These are phyloP conservation scores for Suhomyces chickasaworum DNA, from an alignment of 1,139 yeast species.

Conservation along the genomic window DNA sequence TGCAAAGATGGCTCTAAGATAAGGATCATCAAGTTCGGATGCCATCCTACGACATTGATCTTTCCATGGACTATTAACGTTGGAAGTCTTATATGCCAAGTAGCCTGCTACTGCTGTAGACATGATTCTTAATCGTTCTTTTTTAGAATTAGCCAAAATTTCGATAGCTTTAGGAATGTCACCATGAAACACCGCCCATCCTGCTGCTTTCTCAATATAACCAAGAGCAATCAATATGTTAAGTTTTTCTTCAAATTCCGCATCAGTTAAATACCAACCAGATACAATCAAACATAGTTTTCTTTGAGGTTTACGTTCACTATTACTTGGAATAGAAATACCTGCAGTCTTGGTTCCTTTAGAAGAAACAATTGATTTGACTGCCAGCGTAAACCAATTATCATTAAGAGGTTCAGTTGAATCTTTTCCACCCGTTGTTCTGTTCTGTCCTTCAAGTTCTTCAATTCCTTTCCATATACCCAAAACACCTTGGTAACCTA, in stretches of 20 bases:
- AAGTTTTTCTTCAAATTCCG: conserved; percentile 74
- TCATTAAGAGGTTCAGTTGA: conserved; percentile 38
- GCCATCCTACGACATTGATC: conserved; percentile 90
- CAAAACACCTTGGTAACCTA: conserved; percentile 84
- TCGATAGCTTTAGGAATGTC: conserved; percentile 80
- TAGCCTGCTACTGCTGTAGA: conserved; percentile 96
- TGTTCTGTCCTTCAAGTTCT: conserved; percentile 58
- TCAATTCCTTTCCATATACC: conserved; percentile 88
- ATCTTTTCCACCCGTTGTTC: conserved; percentile 30
- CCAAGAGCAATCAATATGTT: conserved; percentile 58
- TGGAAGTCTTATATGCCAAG: conserved; percentile 66
- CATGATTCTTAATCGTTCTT: conserved; percentile 70
- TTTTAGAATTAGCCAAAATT: conserved; percentile 60
- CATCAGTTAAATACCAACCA: conserved; percentile 86
- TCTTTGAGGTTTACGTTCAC: conserved; percentile 63
- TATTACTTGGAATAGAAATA: conserved; percentile 48
- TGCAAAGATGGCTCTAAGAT: conserved; percentile 88
- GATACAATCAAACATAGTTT: conserved; percentile 80
- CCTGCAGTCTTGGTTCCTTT: conserved; percentile 50
- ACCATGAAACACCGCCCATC: conserved; percentile 96
- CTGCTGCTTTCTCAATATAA: conserved; percentile 87
- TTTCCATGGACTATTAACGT: conserved; percentile 83
- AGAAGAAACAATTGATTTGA: conserved; percentile 42
- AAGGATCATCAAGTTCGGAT: conserved; percentile 84
- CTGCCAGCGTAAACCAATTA: conserved; percentile 48